These are phyloP conservation scores for Cutaneotrichosporon sp. DNA, from an alignment of 1,284 basidiomycete genomes.

Conservation along the genomic window DNA sequence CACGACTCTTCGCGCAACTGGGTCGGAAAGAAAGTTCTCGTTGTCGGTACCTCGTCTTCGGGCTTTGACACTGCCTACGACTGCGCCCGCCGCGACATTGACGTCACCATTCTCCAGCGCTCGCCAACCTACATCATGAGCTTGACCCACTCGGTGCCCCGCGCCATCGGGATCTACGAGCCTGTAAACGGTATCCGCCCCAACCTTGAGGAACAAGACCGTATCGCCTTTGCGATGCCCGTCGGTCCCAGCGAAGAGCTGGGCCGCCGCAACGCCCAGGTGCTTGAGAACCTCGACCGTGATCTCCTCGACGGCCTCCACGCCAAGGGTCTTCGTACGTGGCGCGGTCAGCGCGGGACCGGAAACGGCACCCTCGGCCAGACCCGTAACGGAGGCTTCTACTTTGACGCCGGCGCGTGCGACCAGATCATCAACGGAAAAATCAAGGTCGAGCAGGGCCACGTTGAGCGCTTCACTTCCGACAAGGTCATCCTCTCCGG, in stretches of 20 bases:
- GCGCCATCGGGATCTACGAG: constrained; percentile 47
- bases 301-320: constrained; percentile 60
- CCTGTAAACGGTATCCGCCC: constrained; percentile 55
- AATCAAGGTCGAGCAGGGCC: constrained; percentile 60
- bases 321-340: constrained; percentile 56
- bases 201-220: constrained; percentile 53
- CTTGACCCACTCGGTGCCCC: constrained; percentile 54
- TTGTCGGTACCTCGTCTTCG: constrained; percentile 65
- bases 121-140: constrained; percentile 63
- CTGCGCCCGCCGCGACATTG: constrained; percentile 56
- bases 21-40: constrained; percentile 61
- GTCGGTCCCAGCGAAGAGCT: constrained; percentile 34
- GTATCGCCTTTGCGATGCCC: constrained; percentile 56
- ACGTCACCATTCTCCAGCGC: constrained; percentile 65
- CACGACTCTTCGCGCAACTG: constrained; percentile 58
- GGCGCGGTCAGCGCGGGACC: constrained; percentile 33
- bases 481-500: constrained; percentile 33
- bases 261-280: constrained; percentile 25
- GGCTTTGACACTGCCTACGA: constrained; percentile 56
- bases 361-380: constrained; percentile 29
- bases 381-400: constrained; percentile 41
- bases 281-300: constrained; percentile 33
- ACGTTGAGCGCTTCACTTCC: constrained; percentile 31
- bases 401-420: constrained; percentile 45
- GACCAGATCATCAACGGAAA: constrained; percentile 48